phyloP scores from a whole-genome alignment of 495 filamentous ascomycete genomes.

The Aspergillus leporis region DNA sequence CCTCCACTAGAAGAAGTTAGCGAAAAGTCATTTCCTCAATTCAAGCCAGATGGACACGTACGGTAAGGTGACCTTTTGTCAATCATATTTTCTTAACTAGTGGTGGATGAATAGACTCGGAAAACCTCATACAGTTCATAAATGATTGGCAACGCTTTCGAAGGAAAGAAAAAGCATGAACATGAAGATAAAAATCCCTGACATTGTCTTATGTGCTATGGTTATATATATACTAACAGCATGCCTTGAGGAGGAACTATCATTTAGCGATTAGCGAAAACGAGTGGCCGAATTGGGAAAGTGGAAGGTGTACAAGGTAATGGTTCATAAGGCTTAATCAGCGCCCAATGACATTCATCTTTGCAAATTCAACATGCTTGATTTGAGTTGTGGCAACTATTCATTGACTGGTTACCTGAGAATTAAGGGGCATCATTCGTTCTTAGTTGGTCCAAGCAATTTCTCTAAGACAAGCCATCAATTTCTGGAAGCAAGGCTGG shows the following conservation, averaged over 20 bases:
- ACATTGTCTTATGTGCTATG: neutral
- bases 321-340: neutral
- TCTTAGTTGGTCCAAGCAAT: neutral
- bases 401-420: no score
- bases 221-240: neutral
- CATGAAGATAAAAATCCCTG: no score
- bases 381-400: neutral
- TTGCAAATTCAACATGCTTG: neutral
- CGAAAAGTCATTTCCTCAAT: neutral
- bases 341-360: neutral
- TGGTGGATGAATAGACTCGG: neutral
- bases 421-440: neutral
- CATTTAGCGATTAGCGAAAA: slow-evolving; percentile 22
- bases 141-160: neutral
- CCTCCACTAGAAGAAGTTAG: slow-evolving; percentile 34
- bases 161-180: neutral
- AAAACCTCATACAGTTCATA: neutral
- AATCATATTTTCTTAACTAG: slow-evolving; percentile 7
- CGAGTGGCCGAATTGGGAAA: slow-evolving; percentile 24
- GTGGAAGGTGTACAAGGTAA: neutral
- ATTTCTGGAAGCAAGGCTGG: neutral
- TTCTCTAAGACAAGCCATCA: neutral
- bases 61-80: slow-evolving; percentile 21
- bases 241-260: neutral
- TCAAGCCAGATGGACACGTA: slow-evolving; percentile 2